Evolutionary conservation across 352 stramenopile genomes (phyloP), one percentile per base, ranked within the genome.

Genomic region (Hyaloperonospora arabidopsidis): DNA sequence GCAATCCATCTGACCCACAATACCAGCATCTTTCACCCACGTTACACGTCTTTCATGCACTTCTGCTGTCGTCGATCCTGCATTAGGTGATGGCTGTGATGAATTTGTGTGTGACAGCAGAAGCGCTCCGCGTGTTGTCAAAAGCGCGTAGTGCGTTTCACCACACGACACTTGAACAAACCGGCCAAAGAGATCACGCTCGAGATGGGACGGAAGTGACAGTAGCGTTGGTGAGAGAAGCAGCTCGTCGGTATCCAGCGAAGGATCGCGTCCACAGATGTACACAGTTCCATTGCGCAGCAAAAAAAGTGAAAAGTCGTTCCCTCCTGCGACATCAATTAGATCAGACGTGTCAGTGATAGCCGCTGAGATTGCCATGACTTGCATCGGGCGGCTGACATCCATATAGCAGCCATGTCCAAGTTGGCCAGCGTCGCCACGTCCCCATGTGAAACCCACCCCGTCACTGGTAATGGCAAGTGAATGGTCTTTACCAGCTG

Each of bases 341-440:
- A 80, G 12, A 22, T 43, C 45, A 34, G 48, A 75, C 12, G 25
- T 41, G 6, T 50, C 58, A 3, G 29, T 36, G 15, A 62, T 54
- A 12, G 41, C 23, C 22, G 63, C 45, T 14, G 80, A 65, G 21
- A 88, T 61, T 12, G 73, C 63, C 57, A 87, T 64, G 35, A 91
- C 67, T 50, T 85, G 78, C 52, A 67, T 82, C 2, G 80, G 80
- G 8, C 75, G 60, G 11, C 46, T 62, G 2, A 82, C 55, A 40
- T 91, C 73, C 74, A 87, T 86, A 48, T 60, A 74, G 17, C 61
- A 76, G 8, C 79, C 76, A 28, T 85, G 76, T 5, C 81, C 81
- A 1, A 91, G 69, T 48, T 87, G 81, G 7, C 81, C 81, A 7
- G 65, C 59, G 49, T 87, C 70, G 4, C 78, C 78, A 13, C 78